A percentile compares a stretch with the other conserved stretches of the same genome.
These are phyloP conservation scores for Lantana camara DNA, from an alignment of 257 asterid genomes.

Conservation along the genomic window DNA sequence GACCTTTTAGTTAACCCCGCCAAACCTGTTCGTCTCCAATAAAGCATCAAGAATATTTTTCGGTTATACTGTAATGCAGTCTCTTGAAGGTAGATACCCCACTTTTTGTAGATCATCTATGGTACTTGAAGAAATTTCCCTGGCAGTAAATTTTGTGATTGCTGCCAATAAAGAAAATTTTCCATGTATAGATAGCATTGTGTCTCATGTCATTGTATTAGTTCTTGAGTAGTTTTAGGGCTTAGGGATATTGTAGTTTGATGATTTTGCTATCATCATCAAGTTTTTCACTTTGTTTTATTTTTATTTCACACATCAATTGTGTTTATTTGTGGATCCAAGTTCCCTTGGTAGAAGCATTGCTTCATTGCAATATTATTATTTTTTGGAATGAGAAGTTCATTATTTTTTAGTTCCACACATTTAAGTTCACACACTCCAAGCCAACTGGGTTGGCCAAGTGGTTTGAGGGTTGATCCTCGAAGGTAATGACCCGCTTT, in stretches of 20 bases:
- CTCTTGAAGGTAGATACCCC: conserved; percentile 3
- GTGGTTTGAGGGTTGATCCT: too few species aligned
- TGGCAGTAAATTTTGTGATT: conserved; percentile 40
- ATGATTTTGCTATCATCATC: conserved; percentile 18
- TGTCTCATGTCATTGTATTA: conserved; percentile 27
- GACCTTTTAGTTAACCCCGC: conserved; percentile 29
- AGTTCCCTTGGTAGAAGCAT: too few species aligned
- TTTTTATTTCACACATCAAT: not conserved
- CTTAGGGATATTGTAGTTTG: not conserved
- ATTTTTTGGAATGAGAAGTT: too few species aligned
- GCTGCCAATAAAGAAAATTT: conserved; percentile 26
- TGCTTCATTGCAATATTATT: too few species aligned
- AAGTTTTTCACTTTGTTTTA: not conserved
- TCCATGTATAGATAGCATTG: conserved; percentile 29
- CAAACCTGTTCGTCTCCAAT: not conserved
- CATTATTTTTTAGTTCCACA: too few species aligned
- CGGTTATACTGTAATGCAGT: conserved; percentile 20
- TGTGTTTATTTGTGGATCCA: not conserved
- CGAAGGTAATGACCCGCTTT: too few species aligned
- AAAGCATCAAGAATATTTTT: conserved; percentile 22
- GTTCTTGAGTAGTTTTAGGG: conserved; percentile 9
- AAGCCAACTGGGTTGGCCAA: too few species aligned
- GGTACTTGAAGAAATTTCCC: not conserved
- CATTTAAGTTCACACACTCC: too few species aligned
- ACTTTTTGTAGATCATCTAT: conserved; percentile 1